Evolutionary conservation across 202 grass and related monocot species (phyloP).

Genomic region (Hordeum pubiflorum): DNA sequence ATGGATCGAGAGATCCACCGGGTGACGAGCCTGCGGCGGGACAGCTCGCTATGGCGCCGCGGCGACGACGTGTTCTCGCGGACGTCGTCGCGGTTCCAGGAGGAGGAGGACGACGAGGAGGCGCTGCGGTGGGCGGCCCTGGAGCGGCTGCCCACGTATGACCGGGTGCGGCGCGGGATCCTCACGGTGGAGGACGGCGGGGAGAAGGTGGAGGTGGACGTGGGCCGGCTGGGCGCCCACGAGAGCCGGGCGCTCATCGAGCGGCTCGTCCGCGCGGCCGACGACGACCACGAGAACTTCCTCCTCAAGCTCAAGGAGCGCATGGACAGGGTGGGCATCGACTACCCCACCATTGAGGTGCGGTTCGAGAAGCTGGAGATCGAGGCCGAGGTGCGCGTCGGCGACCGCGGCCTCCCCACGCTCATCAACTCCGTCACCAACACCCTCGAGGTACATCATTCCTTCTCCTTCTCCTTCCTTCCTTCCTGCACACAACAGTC

Average conservation of each 20-base stretch:
- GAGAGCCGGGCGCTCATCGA: conserved; percentile 65
- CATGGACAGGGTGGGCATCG: conserved; percentile 81
- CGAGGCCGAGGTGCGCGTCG: conserved; percentile 50
- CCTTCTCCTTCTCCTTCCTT: not conserved
- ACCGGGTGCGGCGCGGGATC: conserved; percentile 56
- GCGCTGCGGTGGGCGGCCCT: conserved; percentile 87
- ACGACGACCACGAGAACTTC: conserved; percentile 86
- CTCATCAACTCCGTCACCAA: conserved; percentile 70
- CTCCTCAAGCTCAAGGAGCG: conserved; percentile 83
- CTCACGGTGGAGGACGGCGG: conserved; percentile 29
- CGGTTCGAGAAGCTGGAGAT: conserved; percentile 54
- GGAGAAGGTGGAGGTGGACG: conserved; percentile 57
- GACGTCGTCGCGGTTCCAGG: conserved; percentile 52
- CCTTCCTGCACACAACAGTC: not conserved
- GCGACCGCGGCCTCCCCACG: conserved; percentile 63
- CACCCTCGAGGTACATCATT: conserved; percentile 51
- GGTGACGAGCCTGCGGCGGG: conserved; percentile 45
- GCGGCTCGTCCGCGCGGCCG: conserved; percentile 54
- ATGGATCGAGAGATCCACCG: conserved; percentile 49
- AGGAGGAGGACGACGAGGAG: conserved; percentile 89
- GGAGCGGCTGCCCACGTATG: conserved; percentile 82
- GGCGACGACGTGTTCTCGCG: conserved; percentile 60
- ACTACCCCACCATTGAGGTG: conserved; percentile 87
- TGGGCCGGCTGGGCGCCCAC: conserved; percentile 38
- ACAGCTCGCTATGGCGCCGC: conserved; percentile 52